Evolutionary conservation across 768 basidiomycete species (phyloP).

Genomic region (Terana coerulea): DNA sequence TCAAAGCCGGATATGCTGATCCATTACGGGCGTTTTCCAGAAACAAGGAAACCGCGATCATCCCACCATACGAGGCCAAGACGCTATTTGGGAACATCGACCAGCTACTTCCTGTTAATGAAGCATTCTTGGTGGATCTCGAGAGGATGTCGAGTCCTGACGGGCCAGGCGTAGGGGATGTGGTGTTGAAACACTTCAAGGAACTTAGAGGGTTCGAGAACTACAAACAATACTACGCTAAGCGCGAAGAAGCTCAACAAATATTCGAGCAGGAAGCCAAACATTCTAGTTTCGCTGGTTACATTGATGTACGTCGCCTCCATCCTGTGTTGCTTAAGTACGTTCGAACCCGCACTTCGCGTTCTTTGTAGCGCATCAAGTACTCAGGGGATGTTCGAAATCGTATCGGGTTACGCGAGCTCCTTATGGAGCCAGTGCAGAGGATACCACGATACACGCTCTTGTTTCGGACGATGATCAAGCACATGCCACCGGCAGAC

Average conservation of each 20-base stretch:
- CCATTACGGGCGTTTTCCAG: conserved; percentile 84
- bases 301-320: conserved; percentile 71
- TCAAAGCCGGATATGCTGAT: conserved; percentile 88
- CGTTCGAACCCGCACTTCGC: neutral
- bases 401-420: conserved; percentile 83
- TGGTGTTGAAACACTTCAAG: conserved; percentile 84
- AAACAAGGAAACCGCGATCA: conserved; percentile 80
- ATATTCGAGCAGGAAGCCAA: conserved; percentile 84
- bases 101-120: conserved; percentile 83
- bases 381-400: conserved; percentile 74
- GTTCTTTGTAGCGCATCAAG: conserved; percentile 66
- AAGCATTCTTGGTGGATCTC: conserved; percentile 78
- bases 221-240: conserved; percentile 87
- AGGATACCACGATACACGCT: conserved; percentile 93
- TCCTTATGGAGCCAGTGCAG: conserved; percentile 96
- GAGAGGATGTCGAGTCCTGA: conserved; percentile 72
- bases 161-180: conserved; percentile 73
- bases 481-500: conserved; percentile 78
- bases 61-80: conserved; percentile 88
- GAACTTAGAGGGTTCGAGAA: conserved; percentile 82
- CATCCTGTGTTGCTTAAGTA: neutral
- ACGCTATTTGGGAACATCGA: conserved; percentile 94
- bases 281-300: conserved; percentile 78
- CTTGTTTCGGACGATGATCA: conserved; percentile 89
- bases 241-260: conserved; percentile 87